Evolutionary conservation across 352 stramenopile species (phyloP).

Genomic region (Pythium guiyangense): DNA sequence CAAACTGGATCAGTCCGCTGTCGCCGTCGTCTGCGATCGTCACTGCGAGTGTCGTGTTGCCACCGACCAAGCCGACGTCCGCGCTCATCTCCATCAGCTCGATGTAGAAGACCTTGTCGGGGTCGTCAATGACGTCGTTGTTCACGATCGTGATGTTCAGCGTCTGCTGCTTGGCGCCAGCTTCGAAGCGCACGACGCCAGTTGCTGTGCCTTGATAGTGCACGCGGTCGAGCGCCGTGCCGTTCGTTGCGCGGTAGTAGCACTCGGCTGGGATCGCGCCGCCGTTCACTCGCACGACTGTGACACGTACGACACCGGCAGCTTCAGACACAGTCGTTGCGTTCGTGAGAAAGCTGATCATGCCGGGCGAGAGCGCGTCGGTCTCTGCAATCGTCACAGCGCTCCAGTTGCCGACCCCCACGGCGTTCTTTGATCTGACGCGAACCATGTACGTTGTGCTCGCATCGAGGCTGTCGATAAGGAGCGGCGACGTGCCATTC

Average conservation of each 20-base stretch:
- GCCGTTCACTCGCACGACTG: constrained; percentile 25
- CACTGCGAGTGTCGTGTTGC: constrained; percentile 13
- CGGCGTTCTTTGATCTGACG: constrained; percentile 23
- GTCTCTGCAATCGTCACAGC: constrained; percentile 22
- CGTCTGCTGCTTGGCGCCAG: constrained; percentile 12
- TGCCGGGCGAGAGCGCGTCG: constrained; percentile 37
- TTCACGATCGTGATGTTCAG: constrained; percentile 42
- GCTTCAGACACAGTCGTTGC: constrained; percentile 24
- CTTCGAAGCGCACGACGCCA: constrained; percentile 28
- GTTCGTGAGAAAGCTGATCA: constrained; percentile 26
- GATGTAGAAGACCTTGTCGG: constrained; percentile 43
- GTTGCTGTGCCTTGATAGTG: constrained; percentile 19
- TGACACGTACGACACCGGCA: constrained; percentile 7
- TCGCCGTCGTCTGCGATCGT: constrained; percentile 51
- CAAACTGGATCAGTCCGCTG: constrained; percentile 33
- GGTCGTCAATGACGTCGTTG: constrained; percentile 41
- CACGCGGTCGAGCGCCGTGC: constrained; percentile 24
- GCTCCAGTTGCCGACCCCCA: constrained; percentile 27
- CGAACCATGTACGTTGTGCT: constrained; percentile 27
- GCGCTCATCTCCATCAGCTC: constrained; percentile 17
- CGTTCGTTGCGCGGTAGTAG: constrained; percentile 23
- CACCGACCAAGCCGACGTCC: constrained; percentile 28
- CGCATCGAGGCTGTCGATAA: constrained; percentile 17
- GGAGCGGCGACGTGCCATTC: not conserved
- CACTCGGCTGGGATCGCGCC: constrained; percentile 33